A percentile compares a stretch with the other conserved stretches of the same genome.
phyloP scores from a whole-genome alignment of 257 asterid genomes.

The Lycium barbarum region DNA sequence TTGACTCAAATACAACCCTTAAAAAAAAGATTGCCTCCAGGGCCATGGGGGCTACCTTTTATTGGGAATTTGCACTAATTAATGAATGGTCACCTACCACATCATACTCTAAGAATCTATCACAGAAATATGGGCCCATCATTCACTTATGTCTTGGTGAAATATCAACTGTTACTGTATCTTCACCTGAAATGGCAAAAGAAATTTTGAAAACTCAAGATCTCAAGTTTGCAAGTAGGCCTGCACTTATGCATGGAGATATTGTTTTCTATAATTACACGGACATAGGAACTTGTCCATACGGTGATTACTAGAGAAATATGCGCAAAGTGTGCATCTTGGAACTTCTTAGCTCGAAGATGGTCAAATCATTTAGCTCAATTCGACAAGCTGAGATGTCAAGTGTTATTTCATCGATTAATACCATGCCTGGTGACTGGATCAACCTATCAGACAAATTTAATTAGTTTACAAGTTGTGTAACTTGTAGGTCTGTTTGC shows the following conservation, averaged over 20 bases:
- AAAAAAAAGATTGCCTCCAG: too few relatives aligned
- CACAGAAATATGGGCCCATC: background rate
- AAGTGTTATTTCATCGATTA: background rate
- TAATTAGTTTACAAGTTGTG: background rate
- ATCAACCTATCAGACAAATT: background rate
- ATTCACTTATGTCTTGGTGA: background rate
- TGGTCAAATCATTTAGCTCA: constrained; percentile 3
- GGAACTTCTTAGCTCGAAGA: too few relatives aligned
- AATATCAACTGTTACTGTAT: constrained; percentile 16
- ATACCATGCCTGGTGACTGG: background rate
- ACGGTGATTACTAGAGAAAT: constrained; percentile 11
- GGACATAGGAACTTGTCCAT: background rate
- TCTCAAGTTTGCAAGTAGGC: background rate
- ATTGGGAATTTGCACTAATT: too few relatives aligned
- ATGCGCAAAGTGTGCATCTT: too few relatives aligned
- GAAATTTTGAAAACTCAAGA: constrained; percentile 6
- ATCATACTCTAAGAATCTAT: background rate
- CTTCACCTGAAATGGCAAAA: background rate
- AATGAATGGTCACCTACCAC: background rate
- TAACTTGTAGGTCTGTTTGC: background rate
- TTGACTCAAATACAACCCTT: too few relatives aligned
- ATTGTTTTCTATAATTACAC: background rate
- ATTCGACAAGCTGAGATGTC: constrained; percentile 24
- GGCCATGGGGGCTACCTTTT: too few relatives aligned
- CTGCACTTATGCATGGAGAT: background rate